These are phyloP conservation scores for Pythium pyrilobum DNA, from an alignment of 352 stramenopile genomes.

Conservation along the genomic window DNA sequence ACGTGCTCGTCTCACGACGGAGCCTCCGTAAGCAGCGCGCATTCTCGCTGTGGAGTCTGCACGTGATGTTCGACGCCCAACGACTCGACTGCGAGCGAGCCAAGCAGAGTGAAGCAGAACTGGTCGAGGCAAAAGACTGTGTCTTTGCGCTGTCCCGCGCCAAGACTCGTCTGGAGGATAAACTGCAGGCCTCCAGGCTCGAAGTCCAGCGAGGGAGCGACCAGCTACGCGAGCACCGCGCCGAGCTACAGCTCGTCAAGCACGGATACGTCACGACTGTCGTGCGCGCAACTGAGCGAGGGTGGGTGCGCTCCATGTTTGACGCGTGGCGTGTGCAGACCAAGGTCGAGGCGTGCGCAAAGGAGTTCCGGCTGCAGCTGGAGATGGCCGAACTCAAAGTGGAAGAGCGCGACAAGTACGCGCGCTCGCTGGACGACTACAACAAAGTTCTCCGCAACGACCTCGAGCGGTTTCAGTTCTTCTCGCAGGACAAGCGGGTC, in stretches of 20 bases:
- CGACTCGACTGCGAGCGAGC: conserved; percentile 18
- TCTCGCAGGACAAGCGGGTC: conserved; percentile 72
- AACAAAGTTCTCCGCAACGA: conserved; percentile 65
- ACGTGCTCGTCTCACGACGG: background rate
- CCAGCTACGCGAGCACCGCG: conserved; percentile 37
- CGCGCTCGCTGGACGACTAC: conserved; percentile 63
- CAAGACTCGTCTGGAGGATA: conserved; percentile 58
- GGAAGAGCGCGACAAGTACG: conserved; percentile 56
- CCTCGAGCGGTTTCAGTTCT: conserved; percentile 73
- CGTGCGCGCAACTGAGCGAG: conserved; percentile 39
- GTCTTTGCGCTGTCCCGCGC: conserved; percentile 60
- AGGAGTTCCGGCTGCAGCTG: conserved; percentile 42
- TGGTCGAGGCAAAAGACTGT: conserved; percentile 64
- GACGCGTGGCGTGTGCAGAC: conserved; percentile 37
- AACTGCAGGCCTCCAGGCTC: conserved; percentile 29
- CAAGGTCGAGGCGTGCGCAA: conserved; percentile 27
- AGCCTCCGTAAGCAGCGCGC: background rate
- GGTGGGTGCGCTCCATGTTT: conserved; percentile 40
- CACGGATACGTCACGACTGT: conserved; percentile 52
- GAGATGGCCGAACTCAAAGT: conserved; percentile 50
- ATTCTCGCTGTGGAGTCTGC: conserved; percentile 1
- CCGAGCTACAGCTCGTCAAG: conserved; percentile 68
- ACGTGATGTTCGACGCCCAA: background rate
- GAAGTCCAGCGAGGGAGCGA: conserved; percentile 30
- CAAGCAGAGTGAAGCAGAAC: conserved; percentile 24